Evolutionary conservation across 1,284 basidiomycete species (phyloP).

Genomic region (Ustilago hordei): DNA sequence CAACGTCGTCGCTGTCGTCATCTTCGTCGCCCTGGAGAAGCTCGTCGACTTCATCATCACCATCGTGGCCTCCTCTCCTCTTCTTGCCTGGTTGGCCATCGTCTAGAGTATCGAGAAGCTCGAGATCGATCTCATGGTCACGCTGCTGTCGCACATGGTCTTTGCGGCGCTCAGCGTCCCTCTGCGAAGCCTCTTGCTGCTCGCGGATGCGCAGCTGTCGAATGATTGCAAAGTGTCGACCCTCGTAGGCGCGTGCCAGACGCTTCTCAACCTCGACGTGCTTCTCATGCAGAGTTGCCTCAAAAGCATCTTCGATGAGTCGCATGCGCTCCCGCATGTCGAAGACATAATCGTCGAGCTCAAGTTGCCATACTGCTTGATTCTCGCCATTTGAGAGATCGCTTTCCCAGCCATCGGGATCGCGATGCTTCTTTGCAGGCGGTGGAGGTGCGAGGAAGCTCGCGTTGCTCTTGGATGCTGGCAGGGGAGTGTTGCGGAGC

Average conservation of each 20-base stretch:
- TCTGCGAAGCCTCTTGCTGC: slow-evolving; percentile 47
- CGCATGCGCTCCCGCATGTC: slow-evolving; percentile 49
- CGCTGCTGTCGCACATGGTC: slow-evolving; percentile 49
- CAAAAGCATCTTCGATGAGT: slow-evolving; percentile 54
- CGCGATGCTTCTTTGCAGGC: slow-evolving; percentile 45
- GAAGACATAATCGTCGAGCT: slow-evolving; percentile 57
- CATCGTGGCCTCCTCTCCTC: slow-evolving; percentile 18
- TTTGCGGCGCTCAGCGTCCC: slow-evolving; percentile 36
- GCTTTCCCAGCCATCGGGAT: slow-evolving; percentile 63
- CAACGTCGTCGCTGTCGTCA: slow-evolving; percentile 45
- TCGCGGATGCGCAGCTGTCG: slow-evolving; percentile 46
- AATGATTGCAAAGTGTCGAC: slow-evolving; percentile 54
- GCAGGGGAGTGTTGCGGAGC: slow-evolving; percentile 55
- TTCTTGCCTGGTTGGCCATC: slow-evolving; percentile 37
- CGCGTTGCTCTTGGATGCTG: slow-evolving; percentile 41
- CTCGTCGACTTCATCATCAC: slow-evolving; percentile 46
- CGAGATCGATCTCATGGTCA: slow-evolving; percentile 63
- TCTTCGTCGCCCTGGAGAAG: slow-evolving; percentile 39
- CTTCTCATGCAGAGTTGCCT: slow-evolving; percentile 33
- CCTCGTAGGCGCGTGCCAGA: slow-evolving; percentile 57
- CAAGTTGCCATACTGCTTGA: slow-evolving; percentile 51
- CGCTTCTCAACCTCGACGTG: slow-evolving; percentile 51
- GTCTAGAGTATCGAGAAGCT: slow-evolving; percentile 62
- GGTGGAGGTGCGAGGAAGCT: slow-evolving; percentile 52
- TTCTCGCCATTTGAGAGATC: slow-evolving; percentile 66